phyloP scores from a whole-genome alignment of 2,329 filamentous ascomycete species.

The Colletotrichum orbiculare region DNA sequence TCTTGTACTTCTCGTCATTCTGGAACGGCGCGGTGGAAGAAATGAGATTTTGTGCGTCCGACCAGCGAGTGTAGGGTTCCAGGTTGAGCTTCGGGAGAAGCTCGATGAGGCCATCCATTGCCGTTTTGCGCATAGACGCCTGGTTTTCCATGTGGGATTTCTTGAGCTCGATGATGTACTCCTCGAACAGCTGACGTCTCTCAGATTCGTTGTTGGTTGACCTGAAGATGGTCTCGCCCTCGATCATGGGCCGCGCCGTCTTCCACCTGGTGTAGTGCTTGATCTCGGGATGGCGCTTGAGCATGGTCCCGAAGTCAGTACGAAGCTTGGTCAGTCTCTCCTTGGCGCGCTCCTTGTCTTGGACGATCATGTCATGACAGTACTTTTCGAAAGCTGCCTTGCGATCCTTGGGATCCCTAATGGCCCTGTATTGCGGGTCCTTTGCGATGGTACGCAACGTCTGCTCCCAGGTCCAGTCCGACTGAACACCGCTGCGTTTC shows the following conservation, averaged over 20 bases:
- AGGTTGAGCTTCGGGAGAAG: slow-evolving; percentile 84
- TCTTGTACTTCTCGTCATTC: slow-evolving; percentile 84
- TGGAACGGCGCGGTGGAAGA: slow-evolving; percentile 82
- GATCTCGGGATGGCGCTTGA: slow-evolving; percentile 96
- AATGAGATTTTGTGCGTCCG: slow-evolving; percentile 86
- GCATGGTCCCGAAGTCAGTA: slow-evolving; percentile 94
- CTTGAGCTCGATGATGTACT: slow-evolving; percentile 88
- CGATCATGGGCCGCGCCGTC: slow-evolving; percentile 92
- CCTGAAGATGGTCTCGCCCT: slow-evolving; percentile 94
- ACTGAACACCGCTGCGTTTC: slow-evolving; percentile 84
- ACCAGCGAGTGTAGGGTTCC: slow-evolving; percentile 95
- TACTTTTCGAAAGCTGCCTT: slow-evolving; percentile 96
- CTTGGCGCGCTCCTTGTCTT: slow-evolving; percentile 95
- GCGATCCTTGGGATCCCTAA: slow-evolving; percentile 92
- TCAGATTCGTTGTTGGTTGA: slow-evolving; percentile 90
- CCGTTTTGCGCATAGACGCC: slow-evolving; percentile 76
- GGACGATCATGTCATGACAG: slow-evolving; percentile 85
- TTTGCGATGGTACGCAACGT: slow-evolving; percentile 86
- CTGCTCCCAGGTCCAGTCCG: slow-evolving; percentile 94
- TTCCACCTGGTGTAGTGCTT: slow-evolving; percentile 98
- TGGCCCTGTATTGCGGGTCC: slow-evolving; percentile 90
- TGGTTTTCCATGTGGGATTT: slow-evolving; percentile 83
- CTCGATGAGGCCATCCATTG: slow-evolving; percentile 83
- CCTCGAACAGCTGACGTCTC: slow-evolving; percentile 89
- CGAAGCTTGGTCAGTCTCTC: slow-evolving; percentile 92